These are phyloP conservation scores for Kuraishia piskuri DNA, from an alignment of 805 yeast genomes.

Conservation along the genomic window DNA sequence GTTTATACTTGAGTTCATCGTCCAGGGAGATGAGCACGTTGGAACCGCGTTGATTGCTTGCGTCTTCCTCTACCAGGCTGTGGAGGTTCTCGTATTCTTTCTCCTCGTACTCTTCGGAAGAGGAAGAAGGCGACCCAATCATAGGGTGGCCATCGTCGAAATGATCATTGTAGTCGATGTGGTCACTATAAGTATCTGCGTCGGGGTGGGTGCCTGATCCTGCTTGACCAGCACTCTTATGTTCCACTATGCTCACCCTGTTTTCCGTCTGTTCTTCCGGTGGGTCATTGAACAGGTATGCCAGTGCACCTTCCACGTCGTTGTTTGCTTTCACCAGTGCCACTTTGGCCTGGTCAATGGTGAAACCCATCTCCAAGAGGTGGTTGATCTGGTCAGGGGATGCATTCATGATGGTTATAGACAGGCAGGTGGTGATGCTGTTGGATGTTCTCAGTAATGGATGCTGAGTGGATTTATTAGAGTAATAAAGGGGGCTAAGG, in stretches of 20 bases:
- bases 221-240: background rate
- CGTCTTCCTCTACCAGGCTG: background rate
- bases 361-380: conserved; percentile 26
- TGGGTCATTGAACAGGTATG: conserved; percentile 26
- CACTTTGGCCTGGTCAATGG: conserved; percentile 24
- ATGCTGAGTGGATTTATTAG: no score
- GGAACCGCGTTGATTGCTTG: background rate
- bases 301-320: conserved; percentile 25
- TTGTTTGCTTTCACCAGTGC: conserved; percentile 27
- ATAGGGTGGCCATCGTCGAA: background rate
- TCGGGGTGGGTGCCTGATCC: background rate
- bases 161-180: background rate
- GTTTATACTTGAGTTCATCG: background rate
- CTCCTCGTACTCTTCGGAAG: background rate
- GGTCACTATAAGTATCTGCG: background rate
- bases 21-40: background rate
- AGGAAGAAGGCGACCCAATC: background rate
- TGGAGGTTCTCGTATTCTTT: background rate
- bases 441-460: no score
- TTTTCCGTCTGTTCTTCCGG: background rate
- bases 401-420: background rate
- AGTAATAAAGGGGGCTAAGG: no score
- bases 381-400: conserved; percentile 11
- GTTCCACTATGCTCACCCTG: background rate
- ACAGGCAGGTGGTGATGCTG: no score